These are phyloP conservation scores for Bremia lactucae DNA, from an alignment of 352 stramenopile species.

Conservation along the genomic window DNA sequence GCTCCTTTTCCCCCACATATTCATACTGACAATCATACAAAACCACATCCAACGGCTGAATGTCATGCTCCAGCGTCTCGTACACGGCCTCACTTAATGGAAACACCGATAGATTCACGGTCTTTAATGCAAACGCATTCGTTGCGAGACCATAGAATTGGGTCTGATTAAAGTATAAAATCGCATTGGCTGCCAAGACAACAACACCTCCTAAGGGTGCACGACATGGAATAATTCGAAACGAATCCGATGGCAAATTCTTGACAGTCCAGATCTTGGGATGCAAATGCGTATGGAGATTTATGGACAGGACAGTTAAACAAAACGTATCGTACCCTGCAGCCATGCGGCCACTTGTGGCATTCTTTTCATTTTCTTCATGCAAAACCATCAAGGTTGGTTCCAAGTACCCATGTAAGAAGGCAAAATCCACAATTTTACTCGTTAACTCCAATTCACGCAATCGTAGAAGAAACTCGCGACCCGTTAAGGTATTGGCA, in stretches of 20 bases:
- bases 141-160: constrained; percentile 69
- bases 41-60: constrained; percentile 39
- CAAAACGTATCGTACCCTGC: constrained; percentile 72
- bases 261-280: constrained; percentile 83
- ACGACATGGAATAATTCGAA: constrained; percentile 59
- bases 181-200: constrained; percentile 64
- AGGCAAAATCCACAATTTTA: constrained; percentile 72
- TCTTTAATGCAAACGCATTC: constrained; percentile 65
- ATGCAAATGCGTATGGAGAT: constrained; percentile 76
- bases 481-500: constrained; percentile 56
- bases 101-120: constrained; percentile 62
- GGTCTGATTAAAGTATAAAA: constrained; percentile 85
- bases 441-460: constrained; percentile 66
- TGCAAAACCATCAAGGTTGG: constrained; percentile 81
- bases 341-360: constrained; percentile 56
- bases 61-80: constrained; percentile 40
- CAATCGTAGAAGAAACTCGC: constrained; percentile 65
- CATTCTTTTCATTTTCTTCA: constrained; percentile 71
- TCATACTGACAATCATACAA: constrained; percentile 62
- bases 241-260: constrained; percentile 72
- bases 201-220: constrained; percentile 64
- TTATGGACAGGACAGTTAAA: constrained; percentile 81
- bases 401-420: constrained; percentile 79
- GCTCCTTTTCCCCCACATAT: constrained; percentile 57
- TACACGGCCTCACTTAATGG: constrained; percentile 54